Conservation (phyloP, 345 rosid genomes). For the Salix exigua region DNA sequence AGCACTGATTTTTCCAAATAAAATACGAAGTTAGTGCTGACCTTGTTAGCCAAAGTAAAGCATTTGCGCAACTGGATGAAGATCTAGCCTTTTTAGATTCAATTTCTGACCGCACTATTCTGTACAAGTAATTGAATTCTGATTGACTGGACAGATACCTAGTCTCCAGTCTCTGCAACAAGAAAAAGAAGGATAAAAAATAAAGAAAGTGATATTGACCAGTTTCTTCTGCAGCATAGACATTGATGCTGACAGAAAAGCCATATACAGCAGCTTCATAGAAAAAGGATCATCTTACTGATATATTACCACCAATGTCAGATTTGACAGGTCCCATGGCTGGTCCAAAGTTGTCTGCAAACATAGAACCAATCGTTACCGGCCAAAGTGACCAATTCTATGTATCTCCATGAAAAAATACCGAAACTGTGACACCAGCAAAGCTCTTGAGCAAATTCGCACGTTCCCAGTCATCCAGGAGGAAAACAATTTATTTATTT, state of each 20-base stretch:
- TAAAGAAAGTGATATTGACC: neutral
- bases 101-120: conserved; percentile 11
- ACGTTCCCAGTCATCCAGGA: no score
- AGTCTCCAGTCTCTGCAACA: conserved; percentile 21
- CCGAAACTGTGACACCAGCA: no score
- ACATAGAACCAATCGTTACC: neutral
- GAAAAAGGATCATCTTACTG: conserved; percentile 2
- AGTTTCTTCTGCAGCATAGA: no score
- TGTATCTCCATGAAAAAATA: no score
- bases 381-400: no score
- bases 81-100: conserved; percentile 13
- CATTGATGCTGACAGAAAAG: no score
- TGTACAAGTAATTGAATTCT: conserved; percentile 2
- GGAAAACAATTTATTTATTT: no score
- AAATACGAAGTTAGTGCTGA: neutral
- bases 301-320: conserved; percentile 19
- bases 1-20: no score
- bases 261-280: neutral
- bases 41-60: conserved; percentile 26
- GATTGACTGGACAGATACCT: conserved; percentile 10
- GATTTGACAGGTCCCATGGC: conserved; percentile 18
- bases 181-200: neutral
- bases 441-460: no score
- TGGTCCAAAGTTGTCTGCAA: conserved; percentile 23
- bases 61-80: conserved; percentile 23